Evolutionary conservation across 2,329 filamentous ascomycete genomes (phyloP), one percentile per base, ranked within the genome.

Genomic region (Exophiala bonariae): DNA sequence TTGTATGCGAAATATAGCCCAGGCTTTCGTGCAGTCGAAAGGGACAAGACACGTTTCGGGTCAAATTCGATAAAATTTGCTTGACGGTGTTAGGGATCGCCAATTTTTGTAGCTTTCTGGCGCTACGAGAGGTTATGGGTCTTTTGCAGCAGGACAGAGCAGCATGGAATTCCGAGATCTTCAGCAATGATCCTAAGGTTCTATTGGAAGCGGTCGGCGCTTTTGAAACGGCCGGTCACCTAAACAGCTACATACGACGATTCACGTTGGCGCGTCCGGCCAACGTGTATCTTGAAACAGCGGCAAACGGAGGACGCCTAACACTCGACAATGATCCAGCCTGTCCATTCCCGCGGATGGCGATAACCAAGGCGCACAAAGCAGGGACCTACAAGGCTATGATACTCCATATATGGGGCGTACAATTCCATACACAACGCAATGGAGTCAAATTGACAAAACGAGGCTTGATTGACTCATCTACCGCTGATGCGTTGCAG

Each of bases 121-220:
- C 36, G 7, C 23, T 39, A 22, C 19, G 23, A 39, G 36, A 39
- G 36, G 36, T 39, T 11, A 39, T 39, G 19, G 23, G 13, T 22
- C 23, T 39, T 14, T 20, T 39, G 4, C 19, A 39, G 36, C 19
- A 14, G 36, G 18, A 39, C 22, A 22, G n/a, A 39, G 23, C 13
- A 39, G 18, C 36, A 3, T 22, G 13, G 9, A 23, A 14, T 18
- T 18, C 36, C 23, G 36, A 22, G 23, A 22, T 39, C 18, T 39
- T 39, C 19, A 39, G 36, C 36, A 18, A 39, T 14, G 36, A 39
- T 23, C 36, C 36, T 23, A 39, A 39, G 14, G 36, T 39, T 16
- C 36, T 39, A 11, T 18, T 39, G 13, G 23, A 23, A 22, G 36
- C 36, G 18, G 36, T 39, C 16, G 23, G 23, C 14, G 23, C 18